These are phyloP conservation scores for Naganishia albida DNA, from an alignment of 1,284 basidiomycete species.

Conservation along the genomic window DNA sequence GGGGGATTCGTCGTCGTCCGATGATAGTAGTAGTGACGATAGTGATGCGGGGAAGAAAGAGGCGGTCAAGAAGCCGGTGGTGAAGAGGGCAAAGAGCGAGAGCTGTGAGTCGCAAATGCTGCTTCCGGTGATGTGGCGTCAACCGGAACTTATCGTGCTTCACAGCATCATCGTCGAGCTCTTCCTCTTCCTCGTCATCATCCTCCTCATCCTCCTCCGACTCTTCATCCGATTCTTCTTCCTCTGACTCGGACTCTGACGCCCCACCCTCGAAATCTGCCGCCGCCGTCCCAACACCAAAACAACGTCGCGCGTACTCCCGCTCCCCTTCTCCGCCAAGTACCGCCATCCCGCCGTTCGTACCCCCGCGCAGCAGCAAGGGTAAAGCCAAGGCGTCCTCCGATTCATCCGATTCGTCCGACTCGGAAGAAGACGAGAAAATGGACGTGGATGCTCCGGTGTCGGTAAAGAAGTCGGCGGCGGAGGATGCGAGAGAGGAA, in stretches of 20 bases:
- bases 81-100: background rate
- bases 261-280: slow-evolving; percentile 1
- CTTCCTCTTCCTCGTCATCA: slow-evolving; percentile 26
- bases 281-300: background rate
- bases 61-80: slow-evolving; percentile 6
- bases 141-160: background rate
- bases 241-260: slow-evolving; percentile 33
- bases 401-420: background rate
- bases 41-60: slow-evolving; percentile 20
- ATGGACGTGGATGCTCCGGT: slow-evolving; percentile 19
- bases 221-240: slow-evolving; percentile 26
- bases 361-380: slow-evolving; percentile 12
- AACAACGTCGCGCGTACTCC: slow-evolving; percentile 13
- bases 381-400: slow-evolving; percentile 20
- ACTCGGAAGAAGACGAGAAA: slow-evolving; percentile 26
- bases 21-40: slow-evolving; percentile 10
- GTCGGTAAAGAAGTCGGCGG: slow-evolving; percentile 1
- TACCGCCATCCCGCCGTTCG: slow-evolving; percentile 27
- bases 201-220: slow-evolving; percentile 28
- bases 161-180: slow-evolving; percentile 18
- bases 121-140: background rate
- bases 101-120: background rate
- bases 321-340: slow-evolving; percentile 31
- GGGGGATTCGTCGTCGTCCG: slow-evolving; percentile 4
- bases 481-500: slow-evolving; percentile 33